Evolutionary conservation across 768 basidiomycete species (phyloP).

Genomic region (Rubroboletus pulcherrimus): DNA sequence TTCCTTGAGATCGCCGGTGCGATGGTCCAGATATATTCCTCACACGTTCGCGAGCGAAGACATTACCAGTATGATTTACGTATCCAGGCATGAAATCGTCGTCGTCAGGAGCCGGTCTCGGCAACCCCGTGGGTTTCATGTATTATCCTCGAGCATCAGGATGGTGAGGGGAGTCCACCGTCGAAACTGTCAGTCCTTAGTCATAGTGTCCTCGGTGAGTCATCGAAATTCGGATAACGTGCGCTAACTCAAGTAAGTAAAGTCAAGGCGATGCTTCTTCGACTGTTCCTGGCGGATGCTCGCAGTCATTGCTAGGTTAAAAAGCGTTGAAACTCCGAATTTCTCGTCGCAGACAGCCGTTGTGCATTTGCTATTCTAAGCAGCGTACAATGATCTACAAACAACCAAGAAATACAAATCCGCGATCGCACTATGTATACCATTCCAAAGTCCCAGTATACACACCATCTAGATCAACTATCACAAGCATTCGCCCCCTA

Average conservation of each 20-base stretch:
- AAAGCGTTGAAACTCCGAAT: conserved; percentile 10
- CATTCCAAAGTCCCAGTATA: conserved; percentile 20
- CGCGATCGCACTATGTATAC: conserved; percentile 7
- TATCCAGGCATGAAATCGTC: background rate
- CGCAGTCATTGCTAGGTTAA: conserved; percentile 21
- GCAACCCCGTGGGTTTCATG: conserved; percentile 10
- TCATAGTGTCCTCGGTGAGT: conserved; percentile 15
- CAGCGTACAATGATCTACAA: conserved; percentile 15
- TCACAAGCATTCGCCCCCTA: conserved; percentile 10
- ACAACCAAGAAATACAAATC: conserved; percentile 25
- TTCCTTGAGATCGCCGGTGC: background rate
- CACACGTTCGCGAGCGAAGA: background rate
- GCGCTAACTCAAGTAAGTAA: background rate
- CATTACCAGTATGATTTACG: background rate
- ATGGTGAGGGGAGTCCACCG: background rate
- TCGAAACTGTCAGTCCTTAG: background rate
- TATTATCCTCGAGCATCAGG: background rate
- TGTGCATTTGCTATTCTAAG: conserved; percentile 2
- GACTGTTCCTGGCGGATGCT: conserved; percentile 2
- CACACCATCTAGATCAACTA: conserved; percentile 15
- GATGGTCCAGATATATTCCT: background rate
- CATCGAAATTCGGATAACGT: conserved; percentile 14
- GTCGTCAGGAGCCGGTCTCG: background rate
- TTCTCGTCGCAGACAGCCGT: conserved; percentile 9
- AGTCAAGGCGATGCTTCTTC: background rate